phyloP scores from a whole-genome alignment of 169 alveolate genomes.

The Babesia ovata region DNA sequence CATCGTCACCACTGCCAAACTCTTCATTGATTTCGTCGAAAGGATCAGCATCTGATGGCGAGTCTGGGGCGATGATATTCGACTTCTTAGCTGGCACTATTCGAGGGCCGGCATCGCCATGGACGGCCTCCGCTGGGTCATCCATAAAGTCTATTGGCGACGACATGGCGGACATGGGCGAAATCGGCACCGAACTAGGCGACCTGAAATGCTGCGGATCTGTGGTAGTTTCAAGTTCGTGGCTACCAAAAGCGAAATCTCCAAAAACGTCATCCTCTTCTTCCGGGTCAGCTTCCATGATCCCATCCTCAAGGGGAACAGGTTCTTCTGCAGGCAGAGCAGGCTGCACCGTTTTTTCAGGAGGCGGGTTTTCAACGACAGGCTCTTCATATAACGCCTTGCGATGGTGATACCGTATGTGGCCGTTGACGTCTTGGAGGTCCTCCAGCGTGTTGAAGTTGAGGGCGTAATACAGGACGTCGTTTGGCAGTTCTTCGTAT shows the following conservation, averaged over 20 bases:
- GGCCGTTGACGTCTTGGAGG: conserved; percentile 51
- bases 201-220: conserved; percentile 31
- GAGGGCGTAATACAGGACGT: conserved; percentile 43
- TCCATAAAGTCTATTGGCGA: conserved; percentile 8
- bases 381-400: conserved; percentile 12
- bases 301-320: conserved; percentile 27
- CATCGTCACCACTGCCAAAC: not conserved
- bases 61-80: not conserved
- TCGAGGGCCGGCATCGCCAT: not conserved
- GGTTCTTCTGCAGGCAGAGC: not conserved
- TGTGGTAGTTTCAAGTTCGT: conserved; percentile 2
- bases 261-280: conserved; percentile 60
- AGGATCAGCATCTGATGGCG: not conserved
- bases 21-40: not conserved
- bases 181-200: conserved; percentile 9
- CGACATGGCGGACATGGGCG: conserved; percentile 8
- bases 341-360: not conserved
- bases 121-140: not conserved
- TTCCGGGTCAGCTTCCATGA: not conserved
- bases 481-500: conserved; percentile 54
- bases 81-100: not conserved
- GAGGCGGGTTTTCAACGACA: not conserved
- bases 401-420: conserved; percentile 46
- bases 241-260: conserved; percentile 34
- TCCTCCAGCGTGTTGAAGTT: conserved; percentile 58